Conservation (phyloP, 129 eudicot species). For the Calendula officinalis region DNA sequence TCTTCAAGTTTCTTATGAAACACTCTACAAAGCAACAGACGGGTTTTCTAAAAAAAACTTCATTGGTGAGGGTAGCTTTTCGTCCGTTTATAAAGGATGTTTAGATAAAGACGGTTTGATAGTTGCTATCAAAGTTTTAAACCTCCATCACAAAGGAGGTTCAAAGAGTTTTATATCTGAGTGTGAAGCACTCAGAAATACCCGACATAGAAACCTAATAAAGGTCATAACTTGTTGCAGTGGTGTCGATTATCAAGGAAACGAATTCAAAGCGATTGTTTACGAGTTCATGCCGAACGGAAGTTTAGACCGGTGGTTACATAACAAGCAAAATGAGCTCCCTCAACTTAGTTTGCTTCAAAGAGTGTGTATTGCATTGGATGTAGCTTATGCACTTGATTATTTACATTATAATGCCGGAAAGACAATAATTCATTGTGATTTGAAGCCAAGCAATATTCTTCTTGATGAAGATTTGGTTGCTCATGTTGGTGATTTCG, state of each 20-base stretch:
- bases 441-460: slow-evolving; percentile 55
- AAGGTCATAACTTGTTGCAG: slow-evolving; percentile 46
- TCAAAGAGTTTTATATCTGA: slow-evolving; percentile 39
- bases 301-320: slow-evolving; percentile 43
- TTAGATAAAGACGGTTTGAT: slow-evolving; percentile 6
- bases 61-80: slow-evolving; percentile 35
- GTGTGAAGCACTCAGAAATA: slow-evolving; percentile 40
- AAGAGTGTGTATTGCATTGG: slow-evolving; percentile 41
- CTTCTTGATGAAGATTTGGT: slow-evolving; percentile 48
- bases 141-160: slow-evolving; percentile 28
- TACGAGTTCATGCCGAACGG: slow-evolving; percentile 53
- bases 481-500: slow-evolving; percentile 56
- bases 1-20: slow-evolving; percentile 30
- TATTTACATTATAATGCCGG: slow-evolving; percentile 45
- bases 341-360: slow-evolving; percentile 26
- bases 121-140: slow-evolving; percentile 51
- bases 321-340: not conserved
- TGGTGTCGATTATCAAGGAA: slow-evolving; percentile 32
- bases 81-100: slow-evolving; percentile 40
- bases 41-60: slow-evolving; percentile 39
- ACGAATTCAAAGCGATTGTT: slow-evolving; percentile 49
- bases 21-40: slow-evolving; percentile 44
- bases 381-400: slow-evolving; percentile 49
- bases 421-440: slow-evolving; percentile 47
- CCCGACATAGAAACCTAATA: slow-evolving; percentile 45